Evolutionary conservation across 2,329 filamentous ascomycete species (phyloP), one percentile per base, ranked within the genome.

Genomic region (Microascus cirrosus): DNA sequence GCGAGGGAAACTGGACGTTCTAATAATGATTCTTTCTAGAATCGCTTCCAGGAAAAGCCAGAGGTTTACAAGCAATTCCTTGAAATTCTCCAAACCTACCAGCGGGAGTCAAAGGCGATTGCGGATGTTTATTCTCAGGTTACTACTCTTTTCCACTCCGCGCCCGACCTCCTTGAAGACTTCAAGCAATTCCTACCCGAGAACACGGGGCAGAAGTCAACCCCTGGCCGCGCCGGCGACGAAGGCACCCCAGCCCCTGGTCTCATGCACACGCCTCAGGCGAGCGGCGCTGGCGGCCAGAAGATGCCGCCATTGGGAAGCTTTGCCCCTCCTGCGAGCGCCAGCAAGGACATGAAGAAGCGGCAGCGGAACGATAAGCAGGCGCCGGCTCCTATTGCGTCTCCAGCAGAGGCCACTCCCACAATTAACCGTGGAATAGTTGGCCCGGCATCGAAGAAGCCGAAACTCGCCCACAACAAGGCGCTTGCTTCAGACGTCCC

Each of bases 51-150:
- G 65, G 87, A 92, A 66, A 92, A 95, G 63, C 94, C 94, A 7
- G 94, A 99, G 70, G 97, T 99, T 61, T 99, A 99, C 77, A 99
- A 99, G 71, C 93, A 99, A 68, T 99, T 99, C 68, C 80, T 99
- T 34, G 94, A 99, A 70, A 99, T 99, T 54, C 77, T 99, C 53
- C 94, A 99, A 72, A 99, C 94, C 2, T 99, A 99, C 66, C 94
- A 99, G 71, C 84, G 94, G 59, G 94, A 99, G 70, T 95, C 94
- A 57, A 97, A 97, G 69, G 95, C 94, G 0, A 99, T 99, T 42
- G 92, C 96, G 70, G 94, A 99, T 71, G 94, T 99, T 2, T 99
- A 99, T 70, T 89, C 90, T 1, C 94, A 99, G 71, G 94, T 99
- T 25, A 99, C 95, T 0, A 88, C 87, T 35, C 77, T 99, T 1